Evolutionary conservation across 2,329 filamentous ascomycete species (phyloP), one percentile per base, ranked within the genome.

Genomic region (Amylocarpus encephaloides): DNA sequence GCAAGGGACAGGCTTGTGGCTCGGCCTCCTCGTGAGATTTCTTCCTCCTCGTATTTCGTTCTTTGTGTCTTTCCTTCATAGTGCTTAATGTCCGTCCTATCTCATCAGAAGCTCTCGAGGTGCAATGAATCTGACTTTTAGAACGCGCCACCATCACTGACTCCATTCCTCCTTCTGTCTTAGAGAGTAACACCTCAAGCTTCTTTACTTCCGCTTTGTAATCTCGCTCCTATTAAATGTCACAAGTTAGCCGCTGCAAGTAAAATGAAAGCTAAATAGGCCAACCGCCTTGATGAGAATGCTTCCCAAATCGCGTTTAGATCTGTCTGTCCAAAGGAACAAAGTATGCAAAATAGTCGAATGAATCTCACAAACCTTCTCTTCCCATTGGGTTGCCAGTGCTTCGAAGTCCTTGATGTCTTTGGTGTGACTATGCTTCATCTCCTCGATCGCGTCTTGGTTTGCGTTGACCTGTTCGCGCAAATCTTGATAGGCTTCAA

Each of bases 181-280:
- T 59, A 9, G 62, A 59, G 12, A 66, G 47, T n/a, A 64, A 33
- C 11, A 66, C 48, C 49, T 66, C 64, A 26, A 66, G 35, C 34
- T 59, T 62, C 53, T 63, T 65, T 11, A 66, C 41, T 35, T 66
- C 64, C 3, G 43, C 41, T 34, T 63, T 60, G 44, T 66, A 66
- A 38, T 62, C 57, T 12, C 44, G 46, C 46, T 66, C 63, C 35
- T 40, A 40, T 26, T 26, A 7, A 26, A 26, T 26, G 4, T 26
- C 22, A 7, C 22, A 26, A 26, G 22, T 26, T 7, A 26, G 22
- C 22, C 4, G 4, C 4, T 26, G 4, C 22, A 26, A 4, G 22
- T 26, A 7, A 26, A 26, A 26, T 7, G 7, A 26, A 26, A 4
- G 22, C 22, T 7, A 26, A 4, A 4, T 26, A 26, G 7, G 22